Percentiles rank a stretch among this genome's conserved stretches.
Evolutionary conservation across 163 green algal species (phyloP).

Genomic region (Scenedesmus sp.): DNA sequence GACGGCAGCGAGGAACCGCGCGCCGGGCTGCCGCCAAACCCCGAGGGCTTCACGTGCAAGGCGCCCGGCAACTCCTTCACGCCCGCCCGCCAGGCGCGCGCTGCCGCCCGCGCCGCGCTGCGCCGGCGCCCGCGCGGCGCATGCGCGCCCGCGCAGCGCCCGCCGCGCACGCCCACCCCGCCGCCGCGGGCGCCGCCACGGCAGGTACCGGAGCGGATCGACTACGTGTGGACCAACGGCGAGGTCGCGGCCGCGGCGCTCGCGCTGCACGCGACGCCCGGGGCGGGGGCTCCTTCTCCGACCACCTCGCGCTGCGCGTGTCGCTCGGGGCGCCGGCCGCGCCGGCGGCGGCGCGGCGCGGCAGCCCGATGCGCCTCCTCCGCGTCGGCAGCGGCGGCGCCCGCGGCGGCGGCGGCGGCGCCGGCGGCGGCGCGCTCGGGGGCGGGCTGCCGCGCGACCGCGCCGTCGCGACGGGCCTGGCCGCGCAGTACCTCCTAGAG

Average conservation of each 20-base stretch:
- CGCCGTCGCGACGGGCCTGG: conserved; percentile 8
- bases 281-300: conserved; percentile 18
- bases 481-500: conserved; percentile 18
- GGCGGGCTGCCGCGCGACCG: neutral
- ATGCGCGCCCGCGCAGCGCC: no score
- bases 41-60: conserved; percentile 53
- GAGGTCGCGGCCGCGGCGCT: conserved; percentile 26
- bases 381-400: neutral
- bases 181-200: no score
- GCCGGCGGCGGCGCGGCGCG: no score
- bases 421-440: neutral
- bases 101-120: neutral
- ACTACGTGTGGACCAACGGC: conserved; percentile 53
- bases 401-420: conserved; percentile 9
- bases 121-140: neutral
- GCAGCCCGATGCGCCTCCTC: neutral
- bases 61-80: conserved; percentile 53
- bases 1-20: conserved; percentile 14
- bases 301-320: conserved; percentile 50
- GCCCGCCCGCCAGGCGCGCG: conserved; percentile 20
- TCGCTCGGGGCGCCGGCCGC: conserved; percentile 38
- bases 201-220: conserved; percentile 56
- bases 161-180: no score
- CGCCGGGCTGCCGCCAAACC: neutral
- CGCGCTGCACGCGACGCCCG: conserved; percentile 32